phyloP scores from a whole-genome alignment of 129 eudicot species.

The Kitagawia praeruptora region DNA sequence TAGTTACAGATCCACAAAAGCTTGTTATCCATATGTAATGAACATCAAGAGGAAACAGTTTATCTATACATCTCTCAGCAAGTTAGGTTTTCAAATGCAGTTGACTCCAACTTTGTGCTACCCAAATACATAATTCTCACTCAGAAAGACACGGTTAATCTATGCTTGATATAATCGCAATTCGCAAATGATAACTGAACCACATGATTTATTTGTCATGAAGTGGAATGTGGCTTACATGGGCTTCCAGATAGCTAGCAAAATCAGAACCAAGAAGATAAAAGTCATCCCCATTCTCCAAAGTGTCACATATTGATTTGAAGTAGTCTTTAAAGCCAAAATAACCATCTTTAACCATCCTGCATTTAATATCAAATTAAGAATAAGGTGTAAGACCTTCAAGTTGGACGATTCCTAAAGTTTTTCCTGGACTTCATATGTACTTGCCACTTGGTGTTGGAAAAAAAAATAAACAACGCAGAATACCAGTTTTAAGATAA shows the following conservation, averaged over 20 bases:
- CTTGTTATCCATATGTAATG: background rate
- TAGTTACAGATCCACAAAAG: background rate
- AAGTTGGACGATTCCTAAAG: no score
- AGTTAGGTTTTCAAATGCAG: background rate
- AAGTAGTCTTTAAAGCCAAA: conserved; percentile 54
- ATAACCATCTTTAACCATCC: conserved; percentile 51
- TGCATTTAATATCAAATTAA: conserved; percentile 13
- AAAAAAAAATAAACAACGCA: background rate
- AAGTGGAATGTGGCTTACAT: conserved; percentile 22
- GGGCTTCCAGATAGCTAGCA: conserved; percentile 54
- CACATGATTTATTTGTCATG: background rate
- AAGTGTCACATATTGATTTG: conserved; percentile 39
- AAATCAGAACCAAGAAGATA: conserved; percentile 59
- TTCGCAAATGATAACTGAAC: background rate
- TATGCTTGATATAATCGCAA: conserved; percentile 11
- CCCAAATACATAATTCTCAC: background rate
- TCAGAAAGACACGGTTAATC: background rate
- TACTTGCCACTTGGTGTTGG: background rate
- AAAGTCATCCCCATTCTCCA: conserved; percentile 46
- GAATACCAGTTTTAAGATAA: background rate
- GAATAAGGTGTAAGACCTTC: background rate
- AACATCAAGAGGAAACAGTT: background rate
- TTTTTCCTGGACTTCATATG: no score
- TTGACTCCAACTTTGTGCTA: background rate
- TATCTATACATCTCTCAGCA: background rate